Base-by-base conservation (phyloP, 768 basidiomycete genomes). In the Macrolepiota fuliginosa region DNA sequence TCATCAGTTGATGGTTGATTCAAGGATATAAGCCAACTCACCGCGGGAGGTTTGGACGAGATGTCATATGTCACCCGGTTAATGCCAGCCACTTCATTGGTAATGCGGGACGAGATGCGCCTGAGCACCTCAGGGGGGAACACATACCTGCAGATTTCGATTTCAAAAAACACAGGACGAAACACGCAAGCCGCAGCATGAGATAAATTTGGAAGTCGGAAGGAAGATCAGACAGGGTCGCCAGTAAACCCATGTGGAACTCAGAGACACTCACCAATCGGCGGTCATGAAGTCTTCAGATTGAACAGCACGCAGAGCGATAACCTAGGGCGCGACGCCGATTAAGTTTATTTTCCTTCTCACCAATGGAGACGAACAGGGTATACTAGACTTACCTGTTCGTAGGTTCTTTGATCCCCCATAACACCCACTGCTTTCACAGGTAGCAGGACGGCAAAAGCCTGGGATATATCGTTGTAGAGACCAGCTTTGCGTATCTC, bases 271-370 rank as follows among this genome's bases (percentile, higher is more conserved):
- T 71, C 84, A 94, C 96, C 96, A 98, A 73, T 98, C 96, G 37
- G 97, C 97, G 13, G 97, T 99, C 97, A 99, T 99, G 72, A 99
- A 99, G 74, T 99, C 97, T 72, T 98, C 96, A n/a, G 95, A 89
- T 71, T 92, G 90, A 9, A 98, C 96, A 2, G 97, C 97, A 54
- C 97, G 86, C 56, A 99, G 80, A 1, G 94, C 92, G 61, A 98
- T 93, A 53, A 99, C 96, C 87, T 91, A 66, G 40, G 27, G 13
- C 39, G 56, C 60, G 50, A 58, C 40, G 47, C 47, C 61, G 42
- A 52, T 40, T 50, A 27, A 37, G 47, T 51, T 42, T 58, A 60
- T 19, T 13, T 55, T 45, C n/a, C 42, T 15, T 45, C 3, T 4
- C 53, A 19, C 35, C 11, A 32, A 45, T 50, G 51, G 36, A 47